Conservation (phyloP, 345 rosid species). For the Rhizophora apiculata region DNA sequence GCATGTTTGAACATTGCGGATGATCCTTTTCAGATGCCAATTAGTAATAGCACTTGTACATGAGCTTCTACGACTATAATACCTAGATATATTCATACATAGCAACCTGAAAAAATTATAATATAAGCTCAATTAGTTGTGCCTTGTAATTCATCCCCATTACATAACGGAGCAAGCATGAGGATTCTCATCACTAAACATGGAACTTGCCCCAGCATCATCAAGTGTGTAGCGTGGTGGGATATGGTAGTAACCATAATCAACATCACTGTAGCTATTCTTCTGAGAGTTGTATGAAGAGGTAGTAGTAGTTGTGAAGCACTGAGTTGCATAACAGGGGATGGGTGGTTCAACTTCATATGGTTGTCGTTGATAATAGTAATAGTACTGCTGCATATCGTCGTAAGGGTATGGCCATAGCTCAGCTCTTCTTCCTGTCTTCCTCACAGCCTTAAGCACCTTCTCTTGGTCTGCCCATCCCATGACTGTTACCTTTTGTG, state of each 20-base stretch:
- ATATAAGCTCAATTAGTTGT: too few relatives aligned
- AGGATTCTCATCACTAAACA: slow-evolving; percentile 79
- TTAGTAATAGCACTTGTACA: too few relatives aligned
- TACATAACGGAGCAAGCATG: slow-evolving; percentile 69
- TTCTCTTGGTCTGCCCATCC: slow-evolving; percentile 66
- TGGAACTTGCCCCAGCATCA: slow-evolving; percentile 35
- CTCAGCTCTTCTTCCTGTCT: slow-evolving; percentile 53
- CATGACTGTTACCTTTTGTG: slow-evolving; percentile 73
- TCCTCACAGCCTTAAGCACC: slow-evolving; percentile 58
- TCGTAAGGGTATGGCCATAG: slow-evolving; percentile 67
- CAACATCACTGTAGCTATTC: slow-evolving; percentile 46
- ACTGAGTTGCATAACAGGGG: slow-evolving; percentile 4
- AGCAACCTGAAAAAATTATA: too few relatives aligned
- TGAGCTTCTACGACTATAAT: too few relatives aligned
- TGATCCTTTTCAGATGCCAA: too few relatives aligned
- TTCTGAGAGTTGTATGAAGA: slow-evolving; percentile 49
- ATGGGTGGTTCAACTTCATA: neutral
- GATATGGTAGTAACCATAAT: slow-evolving; percentile 41
- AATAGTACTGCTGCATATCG: slow-evolving; percentile 23
- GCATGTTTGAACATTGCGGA: too few relatives aligned
- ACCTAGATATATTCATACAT: too few relatives aligned
- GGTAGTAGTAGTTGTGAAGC: neutral
- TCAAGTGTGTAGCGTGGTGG: slow-evolving; percentile 35
- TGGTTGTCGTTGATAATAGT: neutral
- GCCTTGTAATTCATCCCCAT: neutral